Percentiles rank a stretch among this genome's conserved stretches.
Evolutionary conservation across 1,284 basidiomycete genomes (phyloP).

Genomic region (Pseudozyma thailandica): DNA sequence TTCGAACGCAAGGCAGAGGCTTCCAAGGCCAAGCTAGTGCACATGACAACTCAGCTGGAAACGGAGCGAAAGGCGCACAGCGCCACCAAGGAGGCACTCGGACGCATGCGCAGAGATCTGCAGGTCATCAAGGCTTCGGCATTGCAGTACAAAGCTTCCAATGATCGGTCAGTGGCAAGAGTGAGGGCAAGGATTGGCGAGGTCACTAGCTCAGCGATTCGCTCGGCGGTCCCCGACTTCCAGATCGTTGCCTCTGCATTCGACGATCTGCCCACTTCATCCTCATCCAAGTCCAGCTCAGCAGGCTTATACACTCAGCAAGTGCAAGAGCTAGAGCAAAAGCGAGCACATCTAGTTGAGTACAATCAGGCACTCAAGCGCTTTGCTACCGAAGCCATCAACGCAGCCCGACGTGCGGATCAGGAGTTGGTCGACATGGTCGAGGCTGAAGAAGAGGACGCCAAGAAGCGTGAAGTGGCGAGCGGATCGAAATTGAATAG

Average conservation of each 20-base stretch:
- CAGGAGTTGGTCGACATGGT: conserved; percentile 43
- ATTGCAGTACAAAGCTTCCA: conserved; percentile 44
- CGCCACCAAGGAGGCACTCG: conserved; percentile 49
- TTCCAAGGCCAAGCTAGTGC: conserved; percentile 33
- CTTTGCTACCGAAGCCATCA: conserved; percentile 50
- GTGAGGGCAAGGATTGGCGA: conserved; percentile 50
- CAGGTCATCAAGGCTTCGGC: conserved; percentile 48
- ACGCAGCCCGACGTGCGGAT: conserved; percentile 38
- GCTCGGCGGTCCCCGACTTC: conserved; percentile 49
- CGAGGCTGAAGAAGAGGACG: conserved; percentile 37
- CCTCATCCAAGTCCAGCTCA: conserved; percentile 13
- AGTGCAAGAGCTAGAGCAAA: conserved; percentile 51
- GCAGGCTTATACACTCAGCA: conserved; percentile 35
- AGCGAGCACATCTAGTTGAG: conserved; percentile 42
- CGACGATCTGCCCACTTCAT: conserved; percentile 20
- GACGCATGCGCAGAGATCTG: conserved; percentile 39
- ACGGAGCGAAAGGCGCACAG: conserved; percentile 42
- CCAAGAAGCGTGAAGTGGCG: conserved; percentile 20
- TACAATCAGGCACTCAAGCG: conserved; percentile 52
- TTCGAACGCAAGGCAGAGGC: conserved; percentile 49
- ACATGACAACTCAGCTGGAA: conserved; percentile 30
- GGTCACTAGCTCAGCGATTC: conserved; percentile 50
- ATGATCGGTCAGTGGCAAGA: conserved; percentile 44
- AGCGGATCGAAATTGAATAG: conserved; percentile 5
- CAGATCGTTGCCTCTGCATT: conserved; percentile 45